Evolutionary conservation across 2,329 filamentous ascomycete genomes (phyloP).

Genomic region (Phialocephala sp.): DNA sequence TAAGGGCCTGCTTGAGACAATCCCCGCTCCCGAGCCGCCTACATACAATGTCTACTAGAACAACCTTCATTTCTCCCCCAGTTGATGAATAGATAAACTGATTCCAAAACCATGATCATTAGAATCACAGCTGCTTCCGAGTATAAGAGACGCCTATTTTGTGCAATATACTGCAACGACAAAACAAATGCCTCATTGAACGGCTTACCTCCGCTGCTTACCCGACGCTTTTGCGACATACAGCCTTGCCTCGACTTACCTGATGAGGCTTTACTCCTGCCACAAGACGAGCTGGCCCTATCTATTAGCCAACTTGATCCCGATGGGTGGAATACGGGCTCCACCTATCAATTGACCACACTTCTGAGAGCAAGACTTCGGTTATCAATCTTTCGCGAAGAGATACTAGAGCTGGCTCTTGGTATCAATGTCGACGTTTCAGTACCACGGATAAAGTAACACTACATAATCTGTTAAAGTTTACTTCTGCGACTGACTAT

Average conservation of each 20-base stretch:
- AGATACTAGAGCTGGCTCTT: constrained; percentile 40
- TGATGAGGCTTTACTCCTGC: constrained; percentile 34
- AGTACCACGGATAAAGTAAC: constrained; percentile 33
- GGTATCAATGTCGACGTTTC: constrained; percentile 37
- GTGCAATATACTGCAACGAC: constrained; percentile 35
- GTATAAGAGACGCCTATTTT: constrained; percentile 38
- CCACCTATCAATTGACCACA: constrained; percentile 29
- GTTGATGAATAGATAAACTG: background rate
- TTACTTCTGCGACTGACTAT: constrained; percentile 14
- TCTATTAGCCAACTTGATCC: constrained; percentile 31
- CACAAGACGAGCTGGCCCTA: constrained; percentile 27
- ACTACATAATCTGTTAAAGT: background rate
- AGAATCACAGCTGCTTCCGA: constrained; percentile 37
- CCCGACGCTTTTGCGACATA: constrained; percentile 35
- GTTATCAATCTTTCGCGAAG: constrained; percentile 36
- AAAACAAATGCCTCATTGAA: constrained; percentile 37
- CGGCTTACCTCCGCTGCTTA: constrained; percentile 37
- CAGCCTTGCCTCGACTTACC: constrained; percentile 37
- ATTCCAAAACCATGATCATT: background rate
- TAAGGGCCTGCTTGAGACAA: background rate
- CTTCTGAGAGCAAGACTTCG: constrained; percentile 30
- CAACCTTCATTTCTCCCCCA: background rate
- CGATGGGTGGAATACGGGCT: constrained; percentile 38
- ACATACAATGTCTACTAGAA: background rate
- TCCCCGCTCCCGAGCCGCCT: background rate